Evolutionary conservation across 768 basidiomycete genomes (phyloP).

Genomic region (Rickenella mellea): DNA sequence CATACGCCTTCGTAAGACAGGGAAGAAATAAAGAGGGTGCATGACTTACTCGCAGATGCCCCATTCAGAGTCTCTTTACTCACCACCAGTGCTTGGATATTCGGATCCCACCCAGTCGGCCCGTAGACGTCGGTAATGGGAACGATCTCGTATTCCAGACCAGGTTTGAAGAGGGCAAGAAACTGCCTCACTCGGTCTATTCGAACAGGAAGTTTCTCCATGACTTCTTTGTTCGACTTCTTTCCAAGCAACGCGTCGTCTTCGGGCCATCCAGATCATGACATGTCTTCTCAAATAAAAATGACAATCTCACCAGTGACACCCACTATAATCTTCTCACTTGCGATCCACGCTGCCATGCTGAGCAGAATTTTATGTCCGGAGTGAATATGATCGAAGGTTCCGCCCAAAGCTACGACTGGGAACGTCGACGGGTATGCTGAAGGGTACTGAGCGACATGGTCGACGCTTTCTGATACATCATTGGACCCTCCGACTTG

Average conservation of each 20-base stretch:
- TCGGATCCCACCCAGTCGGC: slow-evolving; percentile 78
- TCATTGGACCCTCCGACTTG: background rate
- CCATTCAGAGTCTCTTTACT: slow-evolving; percentile 82
- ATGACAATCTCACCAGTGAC: slow-evolving; percentile 54
- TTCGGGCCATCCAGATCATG: slow-evolving; percentile 15
- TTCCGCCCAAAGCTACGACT: slow-evolving; percentile 86
- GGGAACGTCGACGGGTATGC: slow-evolving; percentile 27
- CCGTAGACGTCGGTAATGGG: slow-evolving; percentile 82
- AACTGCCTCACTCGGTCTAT: slow-evolving; percentile 54
- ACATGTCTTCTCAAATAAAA: background rate
- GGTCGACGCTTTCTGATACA: background rate
- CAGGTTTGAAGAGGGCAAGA: slow-evolving; percentile 58
- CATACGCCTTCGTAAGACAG: background rate
- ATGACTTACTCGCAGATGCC: slow-evolving; percentile 53
- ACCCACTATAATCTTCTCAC: slow-evolving; percentile 79
- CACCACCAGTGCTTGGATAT: slow-evolving; percentile 89
- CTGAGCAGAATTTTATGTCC: slow-evolving; percentile 96
- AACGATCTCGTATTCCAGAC: slow-evolving; percentile 56
- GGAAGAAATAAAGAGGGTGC: background rate
- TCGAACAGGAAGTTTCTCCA: slow-evolving; percentile 55
- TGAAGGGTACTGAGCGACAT: too few species aligned
- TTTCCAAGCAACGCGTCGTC: slow-evolving; percentile 62
- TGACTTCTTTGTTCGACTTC: slow-evolving; percentile 59
- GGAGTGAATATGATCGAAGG: slow-evolving; percentile 95
- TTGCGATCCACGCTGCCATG: slow-evolving; percentile 80